These are phyloP conservation scores for Blastobotrys aristatus DNA, from an alignment of 1,139 yeast species.

Conservation along the genomic window DNA sequence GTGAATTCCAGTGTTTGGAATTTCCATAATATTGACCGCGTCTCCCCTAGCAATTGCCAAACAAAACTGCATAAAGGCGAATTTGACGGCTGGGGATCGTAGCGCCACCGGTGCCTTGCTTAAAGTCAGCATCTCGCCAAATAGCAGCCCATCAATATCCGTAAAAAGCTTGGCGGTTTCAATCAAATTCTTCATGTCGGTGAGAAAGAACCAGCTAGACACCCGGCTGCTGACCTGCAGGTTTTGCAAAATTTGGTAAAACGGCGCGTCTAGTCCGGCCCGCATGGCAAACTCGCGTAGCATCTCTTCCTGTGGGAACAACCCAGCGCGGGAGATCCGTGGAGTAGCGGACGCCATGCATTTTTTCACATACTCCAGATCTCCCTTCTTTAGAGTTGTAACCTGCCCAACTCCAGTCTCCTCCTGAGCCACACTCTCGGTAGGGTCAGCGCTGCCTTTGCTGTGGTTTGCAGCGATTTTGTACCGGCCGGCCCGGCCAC, in stretches of 20 bases:
- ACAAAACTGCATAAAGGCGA: slow-evolving; percentile 31
- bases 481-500: slow-evolving; percentile 93
- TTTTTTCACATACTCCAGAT: slow-evolving; percentile 28
- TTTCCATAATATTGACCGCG: slow-evolving; percentile 28
- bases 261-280: slow-evolving; percentile 20
- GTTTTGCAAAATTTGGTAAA: slow-evolving; percentile 22
- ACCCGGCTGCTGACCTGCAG: slow-evolving; percentile 21
- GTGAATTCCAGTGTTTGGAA: slow-evolving; percentile 23
- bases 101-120: slow-evolving; percentile 35
- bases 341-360: slow-evolving; percentile 31
- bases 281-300: slow-evolving; percentile 25
- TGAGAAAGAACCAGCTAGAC: slow-evolving; percentile 21
- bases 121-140: slow-evolving; percentile 31
- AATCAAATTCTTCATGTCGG: slow-evolving; percentile 25
- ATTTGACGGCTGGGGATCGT: slow-evolving; percentile 18
- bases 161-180: slow-evolving; percentile 28
- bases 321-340: slow-evolving; percentile 25
- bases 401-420: slow-evolving; percentile 48
- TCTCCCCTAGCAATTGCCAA: slow-evolving; percentile 29
- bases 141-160: slow-evolving; percentile 28
- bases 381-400: slow-evolving; percentile 28
- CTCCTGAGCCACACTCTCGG: slow-evolving; percentile 41
- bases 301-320: slow-evolving; percentile 30
- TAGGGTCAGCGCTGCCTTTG: slow-evolving; percentile 13
- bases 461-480: slow-evolving; percentile 30